These are phyloP conservation scores for Alternaria sp. DNA, from an alignment of 2,329 filamentous ascomycete species.

Conservation along the genomic window DNA sequence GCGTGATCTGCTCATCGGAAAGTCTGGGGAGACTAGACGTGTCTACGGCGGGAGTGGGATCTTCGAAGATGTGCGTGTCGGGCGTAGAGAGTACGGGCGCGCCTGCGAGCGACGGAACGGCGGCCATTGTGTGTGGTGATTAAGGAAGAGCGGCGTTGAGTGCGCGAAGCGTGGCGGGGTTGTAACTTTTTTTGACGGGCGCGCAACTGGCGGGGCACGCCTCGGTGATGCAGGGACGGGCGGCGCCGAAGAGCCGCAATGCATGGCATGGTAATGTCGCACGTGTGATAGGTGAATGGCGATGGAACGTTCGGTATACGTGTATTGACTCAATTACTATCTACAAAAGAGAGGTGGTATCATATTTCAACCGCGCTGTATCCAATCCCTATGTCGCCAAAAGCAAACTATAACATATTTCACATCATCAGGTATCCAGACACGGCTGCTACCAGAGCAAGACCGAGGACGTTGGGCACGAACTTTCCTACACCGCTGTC, in stretches of 20 bases:
- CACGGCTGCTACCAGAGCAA: constrained; percentile 25
- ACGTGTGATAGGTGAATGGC: constrained; percentile 5
- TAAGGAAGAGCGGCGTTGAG: not conserved
- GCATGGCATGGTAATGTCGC: not conserved
- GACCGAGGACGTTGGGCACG: constrained; percentile 28
- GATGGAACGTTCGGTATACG: not conserved
- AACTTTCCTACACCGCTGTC: constrained; percentile 32
- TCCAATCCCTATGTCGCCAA: not conserved
- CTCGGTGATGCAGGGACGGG: constrained; percentile 13
- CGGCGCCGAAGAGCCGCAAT: constrained; percentile 18
- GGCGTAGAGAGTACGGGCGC: constrained; percentile 69
- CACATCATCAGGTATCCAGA: constrained; percentile 24
- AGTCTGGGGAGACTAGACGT: constrained; percentile 44
- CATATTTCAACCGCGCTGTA: constrained; percentile 1
- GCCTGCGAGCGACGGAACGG: constrained; percentile 30
- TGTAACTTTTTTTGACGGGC: constrained; percentile 17
- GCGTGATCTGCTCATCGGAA: constrained; percentile 72
- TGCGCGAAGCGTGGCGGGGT: constrained; percentile 21
- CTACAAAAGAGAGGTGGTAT: constrained; percentile 8
- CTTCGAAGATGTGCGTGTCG: constrained; percentile 66
- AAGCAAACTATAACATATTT: not conserved
- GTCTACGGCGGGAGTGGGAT: constrained; percentile 53
- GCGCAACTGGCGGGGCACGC: constrained; percentile 14
- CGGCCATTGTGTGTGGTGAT: constrained; percentile 32
- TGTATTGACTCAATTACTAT: constrained; percentile 1